Base-by-base conservation (phyloP, 2,329 filamentous ascomycete species). In the Fusarium secorum region DNA sequence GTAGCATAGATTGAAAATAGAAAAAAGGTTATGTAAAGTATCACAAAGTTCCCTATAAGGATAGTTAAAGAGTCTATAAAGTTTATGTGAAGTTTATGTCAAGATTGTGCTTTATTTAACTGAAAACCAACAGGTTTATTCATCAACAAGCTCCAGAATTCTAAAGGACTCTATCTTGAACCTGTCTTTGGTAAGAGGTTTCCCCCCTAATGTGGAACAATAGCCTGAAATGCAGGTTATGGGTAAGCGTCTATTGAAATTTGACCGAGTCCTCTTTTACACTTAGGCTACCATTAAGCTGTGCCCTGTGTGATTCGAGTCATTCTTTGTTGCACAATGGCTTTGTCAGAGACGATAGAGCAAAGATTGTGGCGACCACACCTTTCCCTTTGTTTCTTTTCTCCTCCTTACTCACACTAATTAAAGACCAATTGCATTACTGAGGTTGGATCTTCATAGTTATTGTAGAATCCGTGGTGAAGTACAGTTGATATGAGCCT, bases 391-490 rank as follows among this genome's bases (percentile, higher is more conserved):
- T 32, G 28, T 32, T 13, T 32, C 7, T 18, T 33, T 22, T 18
- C 11, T 33, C 28, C 4, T 49, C 5, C 8, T 7, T 20, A 10
- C 9, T 10, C 15, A 32, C 4, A 14, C 11, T 2, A 10, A 48
- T 7, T 3, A 22, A 49, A 33, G 17, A 14, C 8, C 2, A 13
- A 24, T 22, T 14, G 15, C 14, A 22, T 5, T 14, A 49, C 4
- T 7, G 15, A 9, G 11, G 28, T 18, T 33, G 4, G 2, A 4
- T 7, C 14, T 33, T 0, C 5, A 49, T 7, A 22, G 5, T 18
- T 32, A 22, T 7, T 3, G n/a, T 3, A 24, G 28, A 14, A 14
- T 17, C 1, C 3, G 11, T 14, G 46, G 1, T 33, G 3, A 10
- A 49, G 8, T 8, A 6, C n/a, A 33, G 46, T 14, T 49, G 46